Evolutionary conservation across 441 rosid species (phyloP), one percentile per base, ranked within the genome.

Genomic region (Macaranga tanarius): DNA sequence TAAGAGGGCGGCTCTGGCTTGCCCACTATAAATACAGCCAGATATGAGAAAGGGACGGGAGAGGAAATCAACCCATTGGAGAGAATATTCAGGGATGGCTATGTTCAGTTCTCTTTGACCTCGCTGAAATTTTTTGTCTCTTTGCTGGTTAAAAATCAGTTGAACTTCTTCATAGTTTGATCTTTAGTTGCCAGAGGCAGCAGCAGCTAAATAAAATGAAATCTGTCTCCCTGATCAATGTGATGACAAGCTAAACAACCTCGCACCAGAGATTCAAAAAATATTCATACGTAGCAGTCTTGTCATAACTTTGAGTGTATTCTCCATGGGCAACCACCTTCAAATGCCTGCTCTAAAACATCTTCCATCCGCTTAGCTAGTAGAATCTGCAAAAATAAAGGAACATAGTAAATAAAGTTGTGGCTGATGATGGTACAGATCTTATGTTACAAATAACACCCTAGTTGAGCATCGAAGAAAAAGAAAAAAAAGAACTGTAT

Each of bases 311-410:
- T 95, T 0, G 98, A 84, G 73, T 75, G 85, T 65, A 79, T 89
- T 45, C 89, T 83, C 99, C 95, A 93, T 40, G 98, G 99, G 82
- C 94, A 93, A 45, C 98, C 98, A 7, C 93, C 97, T 76, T 93
- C 97, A 51, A 95, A 93, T 26, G 99, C 97, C 58, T 91, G 90
- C 74, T 95, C 98, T 79, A 95, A 74, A 22, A 93, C 98, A 50
- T 95, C 98, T 79, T 95, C 99, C 95, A 95, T 86, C 76, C 93
- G 83, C 87, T 91, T 93, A 22, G 96, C 99, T 63, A 85, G 81
- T 72, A 91, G 70, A 50, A 95, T 84, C 99, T 95, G 95, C n/a
- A 7, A 70, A 56, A 66, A 54, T 2, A 16, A 34, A 25, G 9
- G 0, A n/a, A 20, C 12, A 50, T 20, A 22, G 47, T 4, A 40